Conservation (phyloP, 805 yeast species). For the Kodamaea neixiangensis region DNA sequence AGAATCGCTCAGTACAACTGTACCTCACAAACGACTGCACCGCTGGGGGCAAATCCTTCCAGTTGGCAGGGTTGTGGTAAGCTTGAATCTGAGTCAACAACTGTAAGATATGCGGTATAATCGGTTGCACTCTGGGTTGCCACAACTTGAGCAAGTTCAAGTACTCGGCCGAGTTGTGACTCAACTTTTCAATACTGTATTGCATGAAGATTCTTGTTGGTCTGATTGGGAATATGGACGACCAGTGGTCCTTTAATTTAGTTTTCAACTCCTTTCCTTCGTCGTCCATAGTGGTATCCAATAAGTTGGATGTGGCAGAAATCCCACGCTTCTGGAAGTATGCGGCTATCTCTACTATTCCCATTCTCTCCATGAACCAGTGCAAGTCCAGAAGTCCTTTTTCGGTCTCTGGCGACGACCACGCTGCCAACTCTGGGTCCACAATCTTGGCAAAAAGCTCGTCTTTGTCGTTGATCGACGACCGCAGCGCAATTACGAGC, state of each 20-base stretch:
- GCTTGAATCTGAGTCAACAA: constrained; percentile 88
- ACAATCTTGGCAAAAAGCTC: constrained; percentile 84
- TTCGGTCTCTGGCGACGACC: constrained; percentile 91
- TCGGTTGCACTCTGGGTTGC: constrained; percentile 92
- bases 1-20: constrained; percentile 88
- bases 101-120: constrained; percentile 87
- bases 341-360: constrained; percentile 89
- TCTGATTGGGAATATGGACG: constrained; percentile 89
- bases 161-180: constrained; percentile 76
- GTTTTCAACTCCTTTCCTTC: constrained; percentile 75
- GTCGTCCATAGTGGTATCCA: constrained; percentile 86
- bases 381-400: constrained; percentile 87
- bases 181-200: constrained; percentile 89
- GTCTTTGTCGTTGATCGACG: constrained; percentile 69
- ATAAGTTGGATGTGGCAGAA: constrained; percentile 69
- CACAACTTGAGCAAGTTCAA: constrained; percentile 70
- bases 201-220: constrained; percentile 94
- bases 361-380: constrained; percentile 98
- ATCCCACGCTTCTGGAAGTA: constrained; percentile 85
- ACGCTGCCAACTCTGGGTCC: constrained; percentile 87
- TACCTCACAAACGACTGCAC: constrained; percentile 91
- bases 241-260: constrained; percentile 87
- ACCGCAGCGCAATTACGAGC: constrained; percentile 86
- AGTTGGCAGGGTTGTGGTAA: constrained; percentile 89
- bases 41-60: constrained; percentile 83